Evolutionary conservation across 805 yeast genomes (phyloP).

Genomic region (Schwanniomyces occidentalis): DNA sequence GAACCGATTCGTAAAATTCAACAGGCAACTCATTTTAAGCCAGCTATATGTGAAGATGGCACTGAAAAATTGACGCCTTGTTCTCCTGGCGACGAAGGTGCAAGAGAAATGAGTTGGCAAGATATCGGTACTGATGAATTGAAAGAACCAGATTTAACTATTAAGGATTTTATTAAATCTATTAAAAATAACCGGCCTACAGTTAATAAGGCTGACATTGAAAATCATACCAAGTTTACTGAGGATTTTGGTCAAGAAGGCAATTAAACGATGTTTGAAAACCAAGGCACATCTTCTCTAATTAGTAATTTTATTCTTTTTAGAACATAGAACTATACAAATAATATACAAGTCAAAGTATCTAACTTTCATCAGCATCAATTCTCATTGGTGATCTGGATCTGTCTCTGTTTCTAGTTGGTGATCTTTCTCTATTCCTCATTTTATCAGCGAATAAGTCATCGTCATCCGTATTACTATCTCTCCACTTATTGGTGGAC

Average conservation of each 20-base stretch:
- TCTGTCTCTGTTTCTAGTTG: slow-evolving; percentile 13
- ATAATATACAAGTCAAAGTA: no score
- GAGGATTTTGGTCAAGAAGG: slow-evolving; percentile 98
- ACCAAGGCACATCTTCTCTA: no score
- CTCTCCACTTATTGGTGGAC: slow-evolving; percentile 4
- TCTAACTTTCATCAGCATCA: slow-evolving; percentile 5
- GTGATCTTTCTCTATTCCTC: slow-evolving; percentile 22
- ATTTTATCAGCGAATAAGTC: slow-evolving; percentile 37
- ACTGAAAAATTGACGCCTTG: slow-evolving; percentile 75
- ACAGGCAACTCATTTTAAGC: slow-evolving; percentile 91
- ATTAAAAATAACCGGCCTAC: slow-evolving; percentile 92
- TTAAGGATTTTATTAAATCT: slow-evolving; percentile 92
- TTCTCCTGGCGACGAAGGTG: slow-evolving; percentile 92
- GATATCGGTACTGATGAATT: slow-evolving; percentile 87
- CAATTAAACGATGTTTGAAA: slow-evolving; percentile 56
- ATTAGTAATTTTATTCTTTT: no score
- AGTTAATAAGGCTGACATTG: slow-evolving; percentile 81
- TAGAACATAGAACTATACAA: no score
- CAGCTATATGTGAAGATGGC: slow-evolving; percentile 45
- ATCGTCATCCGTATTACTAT: slow-evolving; percentile 17
- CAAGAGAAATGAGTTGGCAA: slow-evolving; percentile 91
- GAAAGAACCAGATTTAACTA: slow-evolving; percentile 83
- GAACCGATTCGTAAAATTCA: slow-evolving; percentile 96
- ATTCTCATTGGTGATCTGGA: slow-evolving; percentile 19
- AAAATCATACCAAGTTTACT: slow-evolving; percentile 84